A percentile compares a stretch with the other conserved stretches of the same genome.
Conservation (phyloP, 345 rosid genomes). For the Lepidium aucheri region DNA sequence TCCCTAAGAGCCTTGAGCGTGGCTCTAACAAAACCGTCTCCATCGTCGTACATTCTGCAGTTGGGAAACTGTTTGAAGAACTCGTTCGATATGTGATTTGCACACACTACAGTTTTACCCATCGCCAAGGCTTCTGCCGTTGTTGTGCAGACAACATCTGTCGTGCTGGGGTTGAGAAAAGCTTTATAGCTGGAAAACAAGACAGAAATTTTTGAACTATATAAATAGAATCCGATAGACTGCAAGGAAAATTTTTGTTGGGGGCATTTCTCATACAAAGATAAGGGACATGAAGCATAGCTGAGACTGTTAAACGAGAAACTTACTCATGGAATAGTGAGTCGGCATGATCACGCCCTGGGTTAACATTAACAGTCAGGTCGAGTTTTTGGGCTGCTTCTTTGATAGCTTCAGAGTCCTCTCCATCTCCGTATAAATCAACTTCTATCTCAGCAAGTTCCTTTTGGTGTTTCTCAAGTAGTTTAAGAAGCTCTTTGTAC, state of each 20-base stretch:
- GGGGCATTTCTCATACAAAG: neutral
- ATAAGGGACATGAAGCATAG: neutral
- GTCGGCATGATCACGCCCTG: slow-evolving; percentile 91
- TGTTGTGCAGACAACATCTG: slow-evolving; percentile 96
- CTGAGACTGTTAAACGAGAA: neutral
- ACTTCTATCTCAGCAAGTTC: slow-evolving; percentile 61
- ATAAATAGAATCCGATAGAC: neutral
- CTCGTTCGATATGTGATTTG: slow-evolving; percentile 42
- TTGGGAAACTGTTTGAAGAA: slow-evolving; percentile 79
- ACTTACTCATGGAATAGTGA: slow-evolving; percentile 80
- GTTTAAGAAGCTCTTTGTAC: slow-evolving; percentile 75
- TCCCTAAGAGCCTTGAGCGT: slow-evolving; percentile 52
- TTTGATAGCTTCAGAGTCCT: slow-evolving; percentile 68
- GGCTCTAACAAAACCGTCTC: slow-evolving; percentile 47
- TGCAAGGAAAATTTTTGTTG: neutral
- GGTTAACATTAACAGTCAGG: slow-evolving; percentile 49
- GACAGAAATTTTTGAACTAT: neutral
- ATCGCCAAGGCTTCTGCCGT: slow-evolving; percentile 97
- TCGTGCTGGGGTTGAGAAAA: slow-evolving; percentile 96
- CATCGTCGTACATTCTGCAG: slow-evolving; percentile 50
- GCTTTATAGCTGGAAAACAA: slow-evolving; percentile 62
- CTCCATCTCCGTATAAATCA: slow-evolving; percentile 83
- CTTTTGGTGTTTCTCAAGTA: slow-evolving; percentile 60
- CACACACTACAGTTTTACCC: slow-evolving; percentile 65
- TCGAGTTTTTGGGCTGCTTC: slow-evolving; percentile 56